Evolutionary conservation across 768 basidiomycete species (phyloP).

Genomic region (Favolaschia claudopus): DNA sequence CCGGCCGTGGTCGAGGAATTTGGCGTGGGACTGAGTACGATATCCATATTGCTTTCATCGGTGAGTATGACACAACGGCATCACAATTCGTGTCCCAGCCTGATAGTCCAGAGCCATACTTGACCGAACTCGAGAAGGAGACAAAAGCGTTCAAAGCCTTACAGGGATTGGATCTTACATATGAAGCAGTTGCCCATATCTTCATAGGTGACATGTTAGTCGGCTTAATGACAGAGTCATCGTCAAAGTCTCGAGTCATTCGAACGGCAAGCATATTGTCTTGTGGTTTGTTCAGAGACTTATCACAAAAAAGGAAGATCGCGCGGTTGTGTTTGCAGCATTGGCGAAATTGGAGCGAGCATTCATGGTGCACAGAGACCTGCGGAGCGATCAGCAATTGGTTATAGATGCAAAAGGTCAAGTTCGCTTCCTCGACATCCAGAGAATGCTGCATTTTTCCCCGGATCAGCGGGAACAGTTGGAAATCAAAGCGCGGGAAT

Average conservation of each 20-base stretch:
- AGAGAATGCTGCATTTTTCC: neutral
- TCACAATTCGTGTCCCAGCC: neutral
- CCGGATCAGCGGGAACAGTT: neutral
- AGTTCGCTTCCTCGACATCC: neutral
- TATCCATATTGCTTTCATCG: neutral
- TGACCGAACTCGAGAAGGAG: neutral
- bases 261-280: neutral
- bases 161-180: neutral
- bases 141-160: neutral
- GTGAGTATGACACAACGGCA: neutral
- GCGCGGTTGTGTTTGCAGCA: conserved; percentile 18
- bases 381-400: neutral
- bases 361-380: neutral
- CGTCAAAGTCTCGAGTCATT: neutral
- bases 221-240: conserved; percentile 7
- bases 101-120: neutral
- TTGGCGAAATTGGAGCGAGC: conserved; percentile 18
- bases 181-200: conserved; percentile 12
- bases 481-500: neutral
- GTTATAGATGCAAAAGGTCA: conserved; percentile 1
- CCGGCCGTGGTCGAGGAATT: neutral
- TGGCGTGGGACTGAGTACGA: conserved; percentile 16
- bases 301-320: conserved; percentile 8
- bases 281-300: neutral
- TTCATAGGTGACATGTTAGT: conserved; percentile 3